Conservation (phyloP, 257 asterid species). For the Primulina tabacum region DNA sequence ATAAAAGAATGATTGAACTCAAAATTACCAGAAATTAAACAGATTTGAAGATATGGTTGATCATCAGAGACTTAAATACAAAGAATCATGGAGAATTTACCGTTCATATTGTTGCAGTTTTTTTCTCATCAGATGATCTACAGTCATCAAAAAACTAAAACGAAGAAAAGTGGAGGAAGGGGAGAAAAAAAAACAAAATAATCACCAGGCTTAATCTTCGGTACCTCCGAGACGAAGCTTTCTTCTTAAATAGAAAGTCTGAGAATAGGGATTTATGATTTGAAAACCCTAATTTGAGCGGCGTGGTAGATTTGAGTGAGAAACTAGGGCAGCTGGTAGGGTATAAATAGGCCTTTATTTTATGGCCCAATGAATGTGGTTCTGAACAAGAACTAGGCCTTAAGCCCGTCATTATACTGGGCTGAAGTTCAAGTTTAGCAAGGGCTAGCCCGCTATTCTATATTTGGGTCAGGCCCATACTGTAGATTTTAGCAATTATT, state of each 20-base stretch:
- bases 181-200: neutral
- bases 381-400: neutral
- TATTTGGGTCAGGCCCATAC: too few relatives aligned
- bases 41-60: constrained; percentile 9
- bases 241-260: neutral
- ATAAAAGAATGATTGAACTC: too few relatives aligned
- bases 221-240: neutral
- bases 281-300: constrained; percentile 8
- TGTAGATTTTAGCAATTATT: too few relatives aligned
- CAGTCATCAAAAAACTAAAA: neutral
- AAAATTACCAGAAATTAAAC: neutral
- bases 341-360: neutral
- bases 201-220: too few relatives aligned
- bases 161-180: fast-evolving
- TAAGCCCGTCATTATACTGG: neutral
- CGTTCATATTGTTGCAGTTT: constrained; percentile 57
- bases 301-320: neutral
- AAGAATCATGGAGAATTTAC: constrained; percentile 45
- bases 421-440: neutral
- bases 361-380: neutral
- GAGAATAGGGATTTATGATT: constrained; percentile 10
- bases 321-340: neutral
- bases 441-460: neutral
- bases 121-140: constrained; percentile 59
- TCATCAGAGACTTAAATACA: constrained; percentile 91